Evolutionary conservation across 2,329 filamentous ascomycete species (phyloP).

Genomic region (Gaeumannomyces tritici): DNA sequence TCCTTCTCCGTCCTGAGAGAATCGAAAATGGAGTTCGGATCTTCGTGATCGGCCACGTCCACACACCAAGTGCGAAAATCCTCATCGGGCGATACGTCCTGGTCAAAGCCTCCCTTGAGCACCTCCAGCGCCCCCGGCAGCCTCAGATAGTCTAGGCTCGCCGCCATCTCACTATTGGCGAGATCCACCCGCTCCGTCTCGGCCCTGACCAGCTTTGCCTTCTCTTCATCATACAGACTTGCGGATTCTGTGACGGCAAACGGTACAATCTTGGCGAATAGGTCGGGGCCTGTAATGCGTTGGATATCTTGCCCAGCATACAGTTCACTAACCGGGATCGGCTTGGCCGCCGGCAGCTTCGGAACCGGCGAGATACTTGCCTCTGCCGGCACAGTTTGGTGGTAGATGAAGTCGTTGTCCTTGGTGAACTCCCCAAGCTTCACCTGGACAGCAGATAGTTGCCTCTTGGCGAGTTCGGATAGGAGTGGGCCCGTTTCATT

Average conservation of each 20-base stretch:
- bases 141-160: constrained; percentile 87
- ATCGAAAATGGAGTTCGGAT: constrained; percentile 71
- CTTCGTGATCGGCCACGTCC: constrained; percentile 78
- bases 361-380: constrained; percentile 72
- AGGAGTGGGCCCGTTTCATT: constrained; percentile 68
- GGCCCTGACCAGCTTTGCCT: constrained; percentile 87
- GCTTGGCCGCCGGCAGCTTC: constrained; percentile 90
- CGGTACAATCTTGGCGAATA: constrained; percentile 94
- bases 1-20: constrained; percentile 69
- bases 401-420: constrained; percentile 98
- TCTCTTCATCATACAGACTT: constrained; percentile 96
- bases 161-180: constrained; percentile 91
- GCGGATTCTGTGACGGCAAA: constrained; percentile 94
- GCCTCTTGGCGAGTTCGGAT: constrained; percentile 75
- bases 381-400: constrained; percentile 82
- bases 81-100: constrained; percentile 77
- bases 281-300: constrained; percentile 89
- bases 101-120: constrained; percentile 84
- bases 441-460: constrained; percentile 70
- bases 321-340: constrained; percentile 91
- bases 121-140: constrained; percentile 83
- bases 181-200: constrained; percentile 90
- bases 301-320: constrained; percentile 97
- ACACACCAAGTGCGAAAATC: constrained; percentile 93
- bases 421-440: constrained; percentile 69